Base-by-base conservation (phyloP, 164 flowering plant genomes). In the Vitis riparia region DNA sequence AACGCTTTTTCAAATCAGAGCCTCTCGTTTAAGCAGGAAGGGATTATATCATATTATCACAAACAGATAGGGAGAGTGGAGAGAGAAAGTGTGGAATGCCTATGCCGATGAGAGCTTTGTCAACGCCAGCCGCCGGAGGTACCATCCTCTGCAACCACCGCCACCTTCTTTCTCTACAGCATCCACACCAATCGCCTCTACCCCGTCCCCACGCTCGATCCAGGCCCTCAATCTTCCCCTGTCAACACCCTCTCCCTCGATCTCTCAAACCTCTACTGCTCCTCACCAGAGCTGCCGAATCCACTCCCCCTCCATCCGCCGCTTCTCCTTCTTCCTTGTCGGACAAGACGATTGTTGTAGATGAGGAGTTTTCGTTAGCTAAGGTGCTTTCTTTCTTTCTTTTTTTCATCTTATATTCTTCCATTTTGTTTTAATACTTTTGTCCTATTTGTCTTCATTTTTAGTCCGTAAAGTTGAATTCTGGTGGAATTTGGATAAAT, bases 281-380 rank as follows among this genome's bases (percentile, higher is more conserved):
- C 66, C 51, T 84, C 66, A 5, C 83, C 68, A 75, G 68, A 81
- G 93, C 97, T 11, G 89, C 78, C 8, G 93, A 88, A 50, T 88
- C 94, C 47, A 84, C 91, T 14, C 90, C 74, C 71, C 68, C 90
- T 13, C 65, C 87, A 44, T n/a, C 89, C 0, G 11, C 80, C 8
- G 44, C 44, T 37, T 37, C 44, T 37, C 44, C 44, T 37, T 27
- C 81, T 6, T 14, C 75, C 65, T 16, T 73, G 47, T 50, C 73
- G 32, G 77, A 72, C 66, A 83, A 82, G 74, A 19, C 82, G 0
- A 51, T 83, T 49, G 85, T 88, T 4, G 49, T 87, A 23, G 97
- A 91, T 58, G 81, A 80, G 9, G 89, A 81, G 23, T 91, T 91
- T 79, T 71, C 94, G 3, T 84, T 88, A 6, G 84, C 91, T 53